A percentile compares a stretch with the other conserved stretches of the same genome.
phyloP scores from a whole-genome alignment of 106 monocot genomes.

The Apostasia shenzhenica region DNA sequence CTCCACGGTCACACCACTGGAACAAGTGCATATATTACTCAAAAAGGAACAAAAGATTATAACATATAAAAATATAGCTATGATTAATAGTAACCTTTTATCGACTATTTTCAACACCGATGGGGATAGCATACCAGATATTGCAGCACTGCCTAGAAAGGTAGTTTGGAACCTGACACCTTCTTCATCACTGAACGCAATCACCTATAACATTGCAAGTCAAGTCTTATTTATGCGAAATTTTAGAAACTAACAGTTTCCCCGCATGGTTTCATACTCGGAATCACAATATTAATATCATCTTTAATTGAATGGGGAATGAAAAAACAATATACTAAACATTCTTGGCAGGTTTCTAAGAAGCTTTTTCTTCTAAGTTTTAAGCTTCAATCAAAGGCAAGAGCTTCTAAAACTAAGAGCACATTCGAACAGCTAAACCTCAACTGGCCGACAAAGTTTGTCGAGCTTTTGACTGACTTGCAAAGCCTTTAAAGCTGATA shows the following conservation, averaged over 20 bases:
- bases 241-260: no score
- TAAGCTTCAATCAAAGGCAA: no score
- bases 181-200: slow-evolving; percentile 99
- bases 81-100: slow-evolving; percentile 40
- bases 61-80: background rate
- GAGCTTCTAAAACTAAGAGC: no score
- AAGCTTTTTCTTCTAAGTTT: no score
- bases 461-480: slow-evolving; percentile 45
- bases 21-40: slow-evolving; percentile 10
- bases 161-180: slow-evolving; percentile 93
- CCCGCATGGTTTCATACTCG: no score
- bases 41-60: background rate
- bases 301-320: no score
- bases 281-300: no score
- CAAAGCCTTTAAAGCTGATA: slow-evolving; percentile 81
- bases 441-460: slow-evolving; percentile 61
- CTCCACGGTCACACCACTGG: slow-evolving; percentile 73
- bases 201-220: slow-evolving; percentile 37
- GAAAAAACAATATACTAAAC: no score
- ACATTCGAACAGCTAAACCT: slow-evolving; percentile 28
- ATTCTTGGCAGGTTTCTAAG: no score
- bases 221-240: background rate
- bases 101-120: slow-evolving; percentile 58
- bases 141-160: slow-evolving; percentile 90
- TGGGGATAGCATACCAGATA: slow-evolving; percentile 74